Base-by-base conservation (phyloP, 192 early-diverging fungal genomes). In the Helicostylum pulchrum region DNA sequence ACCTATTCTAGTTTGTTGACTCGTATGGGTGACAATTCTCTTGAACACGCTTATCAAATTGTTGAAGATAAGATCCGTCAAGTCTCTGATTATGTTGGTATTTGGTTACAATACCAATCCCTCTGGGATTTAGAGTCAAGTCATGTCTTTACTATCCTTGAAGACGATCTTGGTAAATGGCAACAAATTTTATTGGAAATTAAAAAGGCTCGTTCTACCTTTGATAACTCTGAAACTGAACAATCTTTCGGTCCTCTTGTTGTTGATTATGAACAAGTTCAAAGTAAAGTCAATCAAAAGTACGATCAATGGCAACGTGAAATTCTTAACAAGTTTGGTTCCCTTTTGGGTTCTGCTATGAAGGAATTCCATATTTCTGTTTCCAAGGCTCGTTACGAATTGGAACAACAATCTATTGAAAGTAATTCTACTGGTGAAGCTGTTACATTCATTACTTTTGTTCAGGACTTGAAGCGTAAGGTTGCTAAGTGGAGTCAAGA, bases 221-320 rank as follows among this genome's bases (percentile, higher is more conserved):
- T 99, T 78, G 97, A 99, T 81, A 99, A 93, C 62, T 90, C 94
- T 0, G 93, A 95, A 69, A 95, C 90, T 0, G 82, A 85, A 44
- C 90, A 94, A 71, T 83, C 87, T 0, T 94, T 99, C 72, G 94
- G 94, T 11, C 81, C 88, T 11, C 80, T 87, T 17, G 83, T 94
- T 0, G 81, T 99, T 34, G 92, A 99, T 70, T 99, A 98, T 76
- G 95, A 91, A 67, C 94, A 95, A 74, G 96, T 98, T n/a, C 98
- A 99, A 75, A 84, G 87, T 53, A 99, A 98, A 71, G 95, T 99
- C 54, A 99, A 96, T 56, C 84, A 88, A 46, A 94, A 96, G 70
- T 99, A 99, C 80, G 98, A 99, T 66, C 83, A 79, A 62, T 99
- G 97, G 98, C 98, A 99, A 71, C 83, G 87, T 32, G 98, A 99